Evolutionary conservation across 2,329 filamentous ascomycete species (phyloP), one percentile per base, ranked within the genome.

Genomic region (Clarireedia monteithiana): DNA sequence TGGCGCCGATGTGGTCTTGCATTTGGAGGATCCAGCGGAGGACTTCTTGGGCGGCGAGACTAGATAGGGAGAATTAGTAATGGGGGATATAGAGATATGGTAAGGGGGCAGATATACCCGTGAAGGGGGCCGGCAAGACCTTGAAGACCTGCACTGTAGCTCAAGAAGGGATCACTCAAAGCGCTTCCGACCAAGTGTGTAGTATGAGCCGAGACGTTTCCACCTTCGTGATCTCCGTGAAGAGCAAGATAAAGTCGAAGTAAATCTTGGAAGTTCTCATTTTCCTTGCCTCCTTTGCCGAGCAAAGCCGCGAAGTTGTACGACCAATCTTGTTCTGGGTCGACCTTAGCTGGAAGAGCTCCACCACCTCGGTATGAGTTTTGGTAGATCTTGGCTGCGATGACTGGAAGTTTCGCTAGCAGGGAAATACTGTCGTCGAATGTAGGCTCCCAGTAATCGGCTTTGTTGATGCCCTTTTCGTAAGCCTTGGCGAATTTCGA

Each of bases 231-330:
- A 73, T 99, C 94, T 61, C 94, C 94, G 74, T 99, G 94, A 5
- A 99, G 86, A 50, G 94, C 92, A 24, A 99, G 84, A 74, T 99
- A 99, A 34, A 99, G 77, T 65, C 94, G 84, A 60, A 99, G 81
- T 20, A 99, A 80, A 68, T 99, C 94, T 71, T 97, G 92, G 81
- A 99, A 96, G 71, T 89, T 88, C 74, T 91, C 89, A 66, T 97
- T 86, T 73, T 95, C 79, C 72, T 86, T 83, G 63, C 91, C 90
- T 50, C 86, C 83, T 77, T 95, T 96, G 68, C 92, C 92, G 53
- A 97, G 82, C 84, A 97, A 91, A 63, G 91, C 89, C 47, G 94
- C 94, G 68, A 96, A 99, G 80, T 99, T 99, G 80, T 96, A 95
- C 0, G 91, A 87, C 94, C 94, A 99, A 74, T 99, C 94, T 75